phyloP scores from a whole-genome alignment of 352 stramenopile species.

The Pythium phragmiticola region DNA sequence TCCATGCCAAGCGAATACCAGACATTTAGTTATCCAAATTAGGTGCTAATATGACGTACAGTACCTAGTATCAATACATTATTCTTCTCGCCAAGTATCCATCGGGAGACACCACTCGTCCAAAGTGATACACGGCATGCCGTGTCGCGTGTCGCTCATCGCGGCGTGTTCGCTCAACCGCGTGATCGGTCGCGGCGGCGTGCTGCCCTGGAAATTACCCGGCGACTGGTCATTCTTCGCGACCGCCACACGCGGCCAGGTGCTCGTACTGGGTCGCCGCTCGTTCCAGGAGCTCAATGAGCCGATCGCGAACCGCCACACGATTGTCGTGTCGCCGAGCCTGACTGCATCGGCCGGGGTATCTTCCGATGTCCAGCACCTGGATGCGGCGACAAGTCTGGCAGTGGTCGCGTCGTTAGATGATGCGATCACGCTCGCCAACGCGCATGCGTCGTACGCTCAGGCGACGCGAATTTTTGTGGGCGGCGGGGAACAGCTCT shows the following conservation, averaged over 20 bases:
- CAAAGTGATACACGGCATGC: constrained; percentile 1
- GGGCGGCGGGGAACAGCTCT: constrained; percentile 58
- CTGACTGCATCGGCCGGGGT: constrained; percentile 28
- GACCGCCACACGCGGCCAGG: constrained; percentile 45
- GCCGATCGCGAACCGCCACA: constrained; percentile 49
- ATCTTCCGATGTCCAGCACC: constrained; percentile 22
- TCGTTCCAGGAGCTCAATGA: constrained; percentile 41
- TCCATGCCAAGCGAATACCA: too few relatives aligned
- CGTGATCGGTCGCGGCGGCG: constrained; percentile 53
- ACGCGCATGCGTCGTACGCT: constrained; percentile 34
- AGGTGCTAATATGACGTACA: too few relatives aligned
- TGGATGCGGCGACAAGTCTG: constrained; percentile 20
- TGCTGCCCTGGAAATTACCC: constrained; percentile 59
- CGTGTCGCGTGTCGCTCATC: constrained; percentile 49
- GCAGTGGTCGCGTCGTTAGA: constrained; percentile 38
- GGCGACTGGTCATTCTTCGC: constrained; percentile 75
- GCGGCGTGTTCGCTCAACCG: constrained; percentile 68
- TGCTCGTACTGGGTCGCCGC: constrained; percentile 60
- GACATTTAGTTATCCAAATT: too few relatives aligned
- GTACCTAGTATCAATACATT: too few relatives aligned
- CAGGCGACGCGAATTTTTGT: constrained; percentile 53
- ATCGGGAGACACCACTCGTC: background rate
- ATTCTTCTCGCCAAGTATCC: too few relatives aligned
- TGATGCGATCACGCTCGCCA: constrained; percentile 42
- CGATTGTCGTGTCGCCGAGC: constrained; percentile 50